Evolutionary conservation across 371 early-diverging fungal species (phyloP).

Genomic region (Lichtheimia ramosa): DNA sequence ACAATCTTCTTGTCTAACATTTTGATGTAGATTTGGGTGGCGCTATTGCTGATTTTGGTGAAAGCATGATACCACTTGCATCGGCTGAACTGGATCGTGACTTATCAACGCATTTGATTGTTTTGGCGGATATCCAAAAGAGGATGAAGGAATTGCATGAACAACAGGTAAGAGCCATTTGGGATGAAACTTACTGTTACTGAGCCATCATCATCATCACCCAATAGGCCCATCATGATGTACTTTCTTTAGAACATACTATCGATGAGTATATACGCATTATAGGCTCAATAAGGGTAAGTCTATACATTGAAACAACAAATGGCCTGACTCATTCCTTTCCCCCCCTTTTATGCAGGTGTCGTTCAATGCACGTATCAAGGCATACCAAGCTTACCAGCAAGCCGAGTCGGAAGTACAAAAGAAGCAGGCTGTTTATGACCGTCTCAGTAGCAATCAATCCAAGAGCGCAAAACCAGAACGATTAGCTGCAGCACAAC

Average conservation of each 20-base stretch:
- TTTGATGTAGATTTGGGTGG: constrained; percentile 61
- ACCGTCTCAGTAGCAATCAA: constrained; percentile 55
- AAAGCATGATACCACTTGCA: constrained; percentile 76
- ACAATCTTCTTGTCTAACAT: background rate
- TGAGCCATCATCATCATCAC: background rate
- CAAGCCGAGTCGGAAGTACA: constrained; percentile 66
- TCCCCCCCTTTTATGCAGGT: constrained; percentile 28
- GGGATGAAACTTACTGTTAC: constrained; percentile 1
- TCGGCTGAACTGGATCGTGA: constrained; percentile 71
- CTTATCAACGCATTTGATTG: constrained; percentile 61
- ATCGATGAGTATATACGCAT: constrained; percentile 90
- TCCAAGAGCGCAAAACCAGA: constrained; percentile 63
- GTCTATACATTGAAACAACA: background rate
- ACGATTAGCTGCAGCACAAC: constrained; percentile 54
- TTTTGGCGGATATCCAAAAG: constrained; percentile 78
- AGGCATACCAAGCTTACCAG: constrained; percentile 73
- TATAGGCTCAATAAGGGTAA: constrained; percentile 76
- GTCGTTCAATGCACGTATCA: constrained; percentile 75
- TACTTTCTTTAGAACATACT: constrained; percentile 71
- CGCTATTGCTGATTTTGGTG: constrained; percentile 83
- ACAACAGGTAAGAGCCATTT: constrained; percentile 59
- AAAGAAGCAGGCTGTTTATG: constrained; percentile 59
- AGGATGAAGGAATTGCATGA: constrained; percentile 77
- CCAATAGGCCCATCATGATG: constrained; percentile 65
- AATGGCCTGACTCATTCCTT: background rate